phyloP scores from a whole-genome alignment of 2,329 filamentous ascomycete genomes.

The Coniosporium tulheliwenetii region DNA sequence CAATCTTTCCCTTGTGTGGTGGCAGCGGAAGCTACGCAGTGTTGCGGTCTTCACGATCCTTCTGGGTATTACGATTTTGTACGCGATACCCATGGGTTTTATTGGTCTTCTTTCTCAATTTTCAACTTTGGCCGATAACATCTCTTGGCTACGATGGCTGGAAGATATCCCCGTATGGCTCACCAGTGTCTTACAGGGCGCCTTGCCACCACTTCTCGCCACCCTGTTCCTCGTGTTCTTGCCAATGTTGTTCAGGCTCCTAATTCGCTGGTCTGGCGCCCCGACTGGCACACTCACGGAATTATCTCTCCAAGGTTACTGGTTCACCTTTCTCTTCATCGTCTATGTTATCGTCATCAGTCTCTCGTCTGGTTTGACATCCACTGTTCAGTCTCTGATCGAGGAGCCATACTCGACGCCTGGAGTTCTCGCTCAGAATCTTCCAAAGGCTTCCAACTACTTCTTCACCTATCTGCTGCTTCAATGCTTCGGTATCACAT shows the following conservation, averaged over 20 bases:
- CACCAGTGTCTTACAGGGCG: slow-evolving; percentile 63
- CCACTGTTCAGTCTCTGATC: slow-evolving; percentile 47
- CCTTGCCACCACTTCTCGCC: slow-evolving; percentile 65
- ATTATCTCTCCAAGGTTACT: slow-evolving; percentile 79
- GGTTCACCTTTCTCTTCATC: slow-evolving; percentile 87
- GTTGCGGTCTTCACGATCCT: slow-evolving; percentile 50
- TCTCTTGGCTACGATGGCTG: slow-evolving; percentile 58
- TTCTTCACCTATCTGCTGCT: slow-evolving; percentile 99
- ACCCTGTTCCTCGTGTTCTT: slow-evolving; percentile 66
- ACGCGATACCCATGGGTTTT: slow-evolving; percentile 82
- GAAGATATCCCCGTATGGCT: slow-evolving; percentile 42
- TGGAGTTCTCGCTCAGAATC: slow-evolving; percentile 54
- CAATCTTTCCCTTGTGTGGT: slow-evolving; percentile 93
- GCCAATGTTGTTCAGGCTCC: slow-evolving; percentile 59
- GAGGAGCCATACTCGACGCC: slow-evolving; percentile 53
- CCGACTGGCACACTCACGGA: slow-evolving; percentile 69
- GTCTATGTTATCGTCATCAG: slow-evolving; percentile 91
- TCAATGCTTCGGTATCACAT: slow-evolving; percentile 80
- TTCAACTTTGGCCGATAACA: slow-evolving; percentile 47
- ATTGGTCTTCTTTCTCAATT: slow-evolving; percentile 73
- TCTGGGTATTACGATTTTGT: slow-evolving; percentile 64
- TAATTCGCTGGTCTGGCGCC: slow-evolving; percentile 60
- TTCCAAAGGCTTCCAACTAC: slow-evolving; percentile 84
- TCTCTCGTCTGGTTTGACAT: slow-evolving; percentile 59
- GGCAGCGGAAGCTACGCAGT: slow-evolving; percentile 68